Evolutionary conservation across 1,139 yeast genomes (phyloP), one percentile per base, ranked within the genome.

Genomic region (Spathaspora jeffriesii): DNA sequence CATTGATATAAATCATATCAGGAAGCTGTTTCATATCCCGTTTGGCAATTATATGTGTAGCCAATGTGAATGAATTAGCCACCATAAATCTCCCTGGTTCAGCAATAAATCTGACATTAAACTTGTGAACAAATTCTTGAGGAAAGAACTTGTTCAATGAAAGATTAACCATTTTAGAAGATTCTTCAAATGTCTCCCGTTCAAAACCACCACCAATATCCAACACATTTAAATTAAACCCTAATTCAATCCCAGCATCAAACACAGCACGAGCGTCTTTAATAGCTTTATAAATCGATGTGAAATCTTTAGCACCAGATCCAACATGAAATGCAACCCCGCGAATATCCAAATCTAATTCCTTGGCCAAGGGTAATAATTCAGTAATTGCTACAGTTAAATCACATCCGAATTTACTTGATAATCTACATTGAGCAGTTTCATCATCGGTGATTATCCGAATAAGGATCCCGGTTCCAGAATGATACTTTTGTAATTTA

Each of bases 321-420:
- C 99, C 99, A 50, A 92, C 91, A 64, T 93, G 99, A 79, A 93
- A 93, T 8, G 97, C 92, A 37, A 91, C 93, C 41, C 99, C 99
- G 25, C 72, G 81, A 36, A 92, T 79, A 48, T 80, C 69, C 57
- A 93, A 74, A 2, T 73, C 81, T 49, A 90, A 70, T 47, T 77
- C 76, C 50, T 76, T 70, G 34, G 96, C 95, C 51, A 78, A 66
- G 5, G 79, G 75, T 55, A 93, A 74, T 59, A 93, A 71, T 47
- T 68, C 71, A 25, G 69, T 61, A 41, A 73, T 58, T 2, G 90
- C 86, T 14, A 76, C 71, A 8, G 71, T 67, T 53, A 88, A 61
- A 25, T 84, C 76, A 45, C 96, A 93, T 14, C 98, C 98, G 66
- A 88, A 93, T 66, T 93, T 93, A 59, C 92, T 84, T 42, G 96